Evolutionary conservation across 1,139 yeast species (phyloP).

Genomic region (Eremothecium cymbalariae): DNA sequence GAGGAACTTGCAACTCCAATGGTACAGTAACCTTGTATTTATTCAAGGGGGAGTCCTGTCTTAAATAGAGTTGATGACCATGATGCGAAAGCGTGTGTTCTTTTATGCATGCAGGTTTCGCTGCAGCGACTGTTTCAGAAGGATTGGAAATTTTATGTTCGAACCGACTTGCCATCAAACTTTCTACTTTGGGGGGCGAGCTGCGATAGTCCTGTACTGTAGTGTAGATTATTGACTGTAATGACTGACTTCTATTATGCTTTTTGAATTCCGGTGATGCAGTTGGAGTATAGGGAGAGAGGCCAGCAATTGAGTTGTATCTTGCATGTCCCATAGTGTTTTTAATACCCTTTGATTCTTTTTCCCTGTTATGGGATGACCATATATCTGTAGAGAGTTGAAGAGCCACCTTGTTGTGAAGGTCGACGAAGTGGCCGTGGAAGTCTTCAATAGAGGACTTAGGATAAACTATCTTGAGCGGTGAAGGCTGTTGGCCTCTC

Average conservation of each 20-base stretch:
- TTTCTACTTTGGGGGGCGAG: too few species aligned
- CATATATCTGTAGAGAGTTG: conserved; percentile 29
- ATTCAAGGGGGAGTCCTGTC: conserved; percentile 33
- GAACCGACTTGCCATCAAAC: too few species aligned
- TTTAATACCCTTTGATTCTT: not conserved
- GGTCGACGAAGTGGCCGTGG: conserved; percentile 25
- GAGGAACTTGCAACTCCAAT: conserved; percentile 32
- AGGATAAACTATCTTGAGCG: conserved; percentile 16
- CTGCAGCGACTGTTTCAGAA: conserved; percentile 12
- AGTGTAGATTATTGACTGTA: conserved; percentile 26
- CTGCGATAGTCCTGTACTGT: conserved; percentile 20
- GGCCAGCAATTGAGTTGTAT: conserved; percentile 6
- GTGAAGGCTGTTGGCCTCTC: conserved; percentile 11
- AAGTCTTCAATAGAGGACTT: conserved; percentile 12
- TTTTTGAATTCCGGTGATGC: too few species aligned
- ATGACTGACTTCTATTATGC: conserved; percentile 19
- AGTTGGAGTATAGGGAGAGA: too few species aligned
- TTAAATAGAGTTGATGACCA: conserved; percentile 22
- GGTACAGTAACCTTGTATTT: conserved; percentile 32
- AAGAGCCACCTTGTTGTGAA: conserved; percentile 27
- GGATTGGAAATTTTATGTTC: conserved; percentile 2
- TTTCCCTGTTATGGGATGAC: conserved; percentile 16
- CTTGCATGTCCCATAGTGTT: conserved; percentile 9
- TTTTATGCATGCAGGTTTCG: conserved; percentile 11
- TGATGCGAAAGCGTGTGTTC: conserved; percentile 4